Percentiles rank a stretch among this genome's conserved stretches.
phyloP scores from a whole-genome alignment of 352 stramenopile species.

The Globisporangium spinosum region DNA sequence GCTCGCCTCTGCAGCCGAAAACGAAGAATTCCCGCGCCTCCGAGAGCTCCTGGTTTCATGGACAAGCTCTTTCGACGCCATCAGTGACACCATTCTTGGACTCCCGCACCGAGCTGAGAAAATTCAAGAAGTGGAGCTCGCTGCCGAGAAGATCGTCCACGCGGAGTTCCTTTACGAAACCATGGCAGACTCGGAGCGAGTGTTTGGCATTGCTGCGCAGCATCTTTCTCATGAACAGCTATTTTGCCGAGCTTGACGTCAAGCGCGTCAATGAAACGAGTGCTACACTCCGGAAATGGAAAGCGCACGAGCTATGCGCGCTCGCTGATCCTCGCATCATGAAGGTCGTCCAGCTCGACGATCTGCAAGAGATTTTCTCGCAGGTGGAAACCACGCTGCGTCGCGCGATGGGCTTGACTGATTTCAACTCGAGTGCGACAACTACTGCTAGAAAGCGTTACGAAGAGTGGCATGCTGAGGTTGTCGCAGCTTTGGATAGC shows the following conservation, averaged over 20 bases:
- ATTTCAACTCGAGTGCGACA: slow-evolving; percentile 39
- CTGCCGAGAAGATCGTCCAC: slow-evolving; percentile 24
- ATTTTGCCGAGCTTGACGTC: slow-evolving; percentile 59
- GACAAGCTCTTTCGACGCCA: slow-evolving; percentile 23
- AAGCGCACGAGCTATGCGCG: slow-evolving; percentile 29
- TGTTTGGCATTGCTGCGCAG: slow-evolving; percentile 38
- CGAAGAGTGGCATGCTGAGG: slow-evolving; percentile 44
- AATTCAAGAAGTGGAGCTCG: slow-evolving; percentile 27
- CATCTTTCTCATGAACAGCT: slow-evolving; percentile 53
- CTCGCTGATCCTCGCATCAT: slow-evolving; percentile 38
- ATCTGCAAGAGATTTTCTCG: slow-evolving; percentile 34
- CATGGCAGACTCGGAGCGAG: slow-evolving; percentile 34
- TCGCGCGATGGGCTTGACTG: slow-evolving; percentile 38
- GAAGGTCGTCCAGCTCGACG: slow-evolving; percentile 33
- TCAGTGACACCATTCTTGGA: slow-evolving; percentile 34
- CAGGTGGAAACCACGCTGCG: slow-evolving; percentile 32
- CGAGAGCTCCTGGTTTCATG: slow-evolving; percentile 28
- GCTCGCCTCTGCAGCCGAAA: slow-evolving; percentile 23
- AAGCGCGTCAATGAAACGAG: slow-evolving; percentile 39
- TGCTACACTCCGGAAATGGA: slow-evolving; percentile 29
- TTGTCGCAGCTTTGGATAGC: slow-evolving; percentile 25
- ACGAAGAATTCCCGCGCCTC: slow-evolving; percentile 36
- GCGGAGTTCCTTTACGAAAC: slow-evolving; percentile 41
- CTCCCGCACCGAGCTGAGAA: slow-evolving; percentile 31
- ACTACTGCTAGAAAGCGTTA: slow-evolving; percentile 37